Evolutionary conservation across 768 basidiomycete genomes (phyloP).

Genomic region (Boletellus sp.): DNA sequence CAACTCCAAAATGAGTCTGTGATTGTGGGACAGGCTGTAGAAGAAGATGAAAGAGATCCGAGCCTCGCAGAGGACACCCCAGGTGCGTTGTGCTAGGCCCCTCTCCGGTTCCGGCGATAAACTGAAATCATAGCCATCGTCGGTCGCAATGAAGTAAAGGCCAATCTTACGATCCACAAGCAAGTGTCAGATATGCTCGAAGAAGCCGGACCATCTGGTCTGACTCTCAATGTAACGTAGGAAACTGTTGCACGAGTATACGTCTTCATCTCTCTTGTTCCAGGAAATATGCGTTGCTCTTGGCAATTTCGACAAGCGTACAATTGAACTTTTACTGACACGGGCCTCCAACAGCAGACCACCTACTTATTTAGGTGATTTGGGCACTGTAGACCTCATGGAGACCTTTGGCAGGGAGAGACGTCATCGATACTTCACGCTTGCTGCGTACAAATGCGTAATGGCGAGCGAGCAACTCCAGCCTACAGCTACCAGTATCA

Average conservation of each 20-base stretch:
- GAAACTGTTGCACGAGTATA: neutral
- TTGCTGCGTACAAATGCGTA: slow-evolving; percentile 61
- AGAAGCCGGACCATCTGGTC: slow-evolving; percentile 60
- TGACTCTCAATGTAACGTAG: slow-evolving; percentile 63
- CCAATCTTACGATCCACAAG: slow-evolving; percentile 68
- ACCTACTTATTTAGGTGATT: slow-evolving; percentile 69
- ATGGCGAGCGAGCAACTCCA: slow-evolving; percentile 65
- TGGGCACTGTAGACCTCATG: slow-evolving; percentile 66
- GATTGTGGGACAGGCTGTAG: slow-evolving; percentile 33
- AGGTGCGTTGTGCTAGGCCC: slow-evolving; percentile 24
- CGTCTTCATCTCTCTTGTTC: slow-evolving; percentile 7
- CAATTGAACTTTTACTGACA: slow-evolving; percentile 74
- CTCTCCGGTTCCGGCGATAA: neutral
- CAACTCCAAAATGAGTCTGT: slow-evolving; percentile 34
- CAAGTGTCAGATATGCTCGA: slow-evolving; percentile 76
- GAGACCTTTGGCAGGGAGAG: slow-evolving; percentile 86
- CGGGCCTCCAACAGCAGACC: slow-evolving; percentile 61
- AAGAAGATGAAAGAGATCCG: slow-evolving; percentile 39
- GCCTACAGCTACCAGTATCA: slow-evolving; percentile 40
- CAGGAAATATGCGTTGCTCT: slow-evolving; percentile 65
- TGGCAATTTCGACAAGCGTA: slow-evolving; percentile 73
- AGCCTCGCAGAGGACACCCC: slow-evolving; percentile 28
- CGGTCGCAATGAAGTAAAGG: slow-evolving; percentile 43
- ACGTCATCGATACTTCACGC: slow-evolving; percentile 79
- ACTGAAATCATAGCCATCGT: slow-evolving; percentile 15